Evolutionary conservation across 2,329 filamentous ascomycete genomes (phyloP).

Genomic region (Colletotrichum costaricense): DNA sequence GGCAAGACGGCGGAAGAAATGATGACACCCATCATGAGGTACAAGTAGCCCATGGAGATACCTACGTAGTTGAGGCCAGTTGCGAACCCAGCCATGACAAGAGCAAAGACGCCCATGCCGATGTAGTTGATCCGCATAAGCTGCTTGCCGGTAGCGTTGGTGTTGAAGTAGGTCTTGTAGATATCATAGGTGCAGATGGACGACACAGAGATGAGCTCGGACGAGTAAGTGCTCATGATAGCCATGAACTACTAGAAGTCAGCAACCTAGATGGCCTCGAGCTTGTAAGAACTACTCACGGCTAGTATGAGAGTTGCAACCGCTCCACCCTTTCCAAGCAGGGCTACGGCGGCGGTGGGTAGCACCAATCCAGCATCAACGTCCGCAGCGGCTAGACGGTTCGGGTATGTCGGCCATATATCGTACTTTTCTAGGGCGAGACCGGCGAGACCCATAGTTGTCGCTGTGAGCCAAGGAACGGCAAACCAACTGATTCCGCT

Average conservation of each 20-base stretch:
- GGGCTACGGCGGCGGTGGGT: conserved; percentile 84
- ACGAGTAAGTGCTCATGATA: conserved; percentile 85
- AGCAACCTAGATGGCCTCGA: no score
- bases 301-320: conserved; percentile 82
- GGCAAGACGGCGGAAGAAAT: conserved; percentile 83
- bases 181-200: conserved; percentile 86
- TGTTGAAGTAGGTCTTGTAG: conserved; percentile 85
- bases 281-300: background rate
- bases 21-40: conserved; percentile 86
- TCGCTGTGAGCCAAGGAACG: conserved; percentile 90
- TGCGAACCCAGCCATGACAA: conserved; percentile 80
- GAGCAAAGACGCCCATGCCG: conserved; percentile 71
- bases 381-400: conserved; percentile 78
- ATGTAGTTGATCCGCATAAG: conserved; percentile 81
- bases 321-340: conserved; percentile 85
- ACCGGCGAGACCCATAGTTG: conserved; percentile 86
- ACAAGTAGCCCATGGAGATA: conserved; percentile 84
- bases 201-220: conserved; percentile 87
- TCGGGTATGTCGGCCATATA: conserved; percentile 77
- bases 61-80: conserved; percentile 75
- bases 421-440: conserved; percentile 82
- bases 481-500: conserved; percentile 87
- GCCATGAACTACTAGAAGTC: conserved; percentile 74
- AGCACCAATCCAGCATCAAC: conserved; percentile 87
- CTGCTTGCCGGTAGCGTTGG: conserved; percentile 73